Conservation (phyloP, 2,329 filamentous ascomycete genomes). For the Ascochyta clinopodiicola region DNA sequence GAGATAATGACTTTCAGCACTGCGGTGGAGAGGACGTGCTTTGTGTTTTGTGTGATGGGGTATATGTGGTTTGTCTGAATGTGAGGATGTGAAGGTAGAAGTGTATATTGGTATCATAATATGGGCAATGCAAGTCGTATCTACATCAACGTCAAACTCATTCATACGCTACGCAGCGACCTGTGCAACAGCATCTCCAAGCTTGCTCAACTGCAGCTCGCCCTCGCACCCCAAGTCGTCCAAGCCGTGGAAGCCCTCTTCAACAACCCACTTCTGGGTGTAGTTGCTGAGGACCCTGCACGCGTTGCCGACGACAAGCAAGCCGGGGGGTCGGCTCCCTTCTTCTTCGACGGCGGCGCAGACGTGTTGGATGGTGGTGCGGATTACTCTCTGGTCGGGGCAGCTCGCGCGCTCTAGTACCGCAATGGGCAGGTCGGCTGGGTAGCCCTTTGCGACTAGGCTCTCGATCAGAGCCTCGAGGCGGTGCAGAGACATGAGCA, state of each 20-base stretch:
- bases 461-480: slow-evolving; percentile 75
- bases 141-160: no score
- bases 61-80: no score
- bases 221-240: slow-evolving; percentile 53
- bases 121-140: no score
- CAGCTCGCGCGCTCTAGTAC: slow-evolving; percentile 94
- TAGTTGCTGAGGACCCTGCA: slow-evolving; percentile 76
- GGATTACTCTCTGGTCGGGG: slow-evolving; percentile 89
- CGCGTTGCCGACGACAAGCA: slow-evolving; percentile 83
- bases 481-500: slow-evolving; percentile 93
- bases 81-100: no score
- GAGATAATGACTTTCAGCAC: no score
- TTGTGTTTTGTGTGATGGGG: no score
- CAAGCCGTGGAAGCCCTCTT: slow-evolving; percentile 83
- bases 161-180: background rate
- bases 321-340: slow-evolving; percentile 84
- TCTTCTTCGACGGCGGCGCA: slow-evolving; percentile 84
- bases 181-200: slow-evolving; percentile 18
- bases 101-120: no score
- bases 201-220: slow-evolving; percentile 30
- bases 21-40: no score
- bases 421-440: slow-evolving; percentile 80
- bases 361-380: slow-evolving; percentile 82
- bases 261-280: slow-evolving; percentile 77
- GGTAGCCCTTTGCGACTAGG: slow-evolving; percentile 68